Evolutionary conservation across 306 rosid genomes (phyloP).

Genomic region (Quercus glauca): DNA sequence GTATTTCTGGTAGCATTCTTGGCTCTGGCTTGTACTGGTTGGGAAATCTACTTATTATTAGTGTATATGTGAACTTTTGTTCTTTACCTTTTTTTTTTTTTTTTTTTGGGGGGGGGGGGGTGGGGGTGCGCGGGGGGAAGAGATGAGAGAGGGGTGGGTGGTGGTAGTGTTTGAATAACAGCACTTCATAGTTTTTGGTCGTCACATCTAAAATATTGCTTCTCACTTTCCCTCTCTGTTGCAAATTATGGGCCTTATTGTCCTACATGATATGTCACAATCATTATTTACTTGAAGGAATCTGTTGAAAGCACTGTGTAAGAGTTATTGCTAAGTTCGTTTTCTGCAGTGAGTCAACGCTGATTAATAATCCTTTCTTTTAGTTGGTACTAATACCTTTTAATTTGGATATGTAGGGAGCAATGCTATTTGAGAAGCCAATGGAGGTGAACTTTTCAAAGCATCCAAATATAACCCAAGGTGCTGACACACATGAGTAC

Average conservation of each 20-base stretch:
- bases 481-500: constrained; percentile 90
- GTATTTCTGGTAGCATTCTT: no score
- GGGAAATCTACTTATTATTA: no score
- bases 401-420: constrained; percentile 52
- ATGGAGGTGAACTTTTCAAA: constrained; percentile 96
- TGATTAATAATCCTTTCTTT: background rate
- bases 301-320: background rate
- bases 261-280: background rate
- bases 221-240: background rate
- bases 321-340: background rate
- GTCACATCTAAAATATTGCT: background rate
- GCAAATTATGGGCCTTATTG: background rate
- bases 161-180: no score
- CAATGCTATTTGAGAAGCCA: constrained; percentile 81
- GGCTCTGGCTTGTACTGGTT: no score
- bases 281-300: background rate
- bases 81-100: no score
- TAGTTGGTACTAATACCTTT: background rate
- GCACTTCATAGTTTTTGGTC: background rate
- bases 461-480: constrained; percentile 85
- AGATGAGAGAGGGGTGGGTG: no score
- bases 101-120: no score
- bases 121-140: no score
- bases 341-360: background rate
- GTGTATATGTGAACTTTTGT: no score